Percentiles rank a stretch among this genome's conserved stretches.
Conservation (phyloP, 495 filamentous ascomycete genomes). For the Aspergillus egyptiacus region DNA sequence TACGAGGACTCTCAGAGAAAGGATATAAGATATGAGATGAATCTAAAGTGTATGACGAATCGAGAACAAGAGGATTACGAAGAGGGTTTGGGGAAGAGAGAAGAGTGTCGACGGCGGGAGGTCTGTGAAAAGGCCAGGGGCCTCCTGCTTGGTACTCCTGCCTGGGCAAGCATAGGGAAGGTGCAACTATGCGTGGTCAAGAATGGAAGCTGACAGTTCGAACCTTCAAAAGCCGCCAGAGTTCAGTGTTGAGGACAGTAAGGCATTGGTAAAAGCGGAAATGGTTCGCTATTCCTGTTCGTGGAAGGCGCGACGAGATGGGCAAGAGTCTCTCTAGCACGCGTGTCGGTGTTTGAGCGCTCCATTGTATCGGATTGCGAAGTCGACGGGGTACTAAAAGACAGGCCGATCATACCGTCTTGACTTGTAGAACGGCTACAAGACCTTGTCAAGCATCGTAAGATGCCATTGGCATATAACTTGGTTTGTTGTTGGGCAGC, state of each 20-base stretch:
- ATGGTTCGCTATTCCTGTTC: neutral
- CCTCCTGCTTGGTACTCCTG: too few species aligned
- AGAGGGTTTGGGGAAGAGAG: neutral
- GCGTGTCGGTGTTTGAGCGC: neutral
- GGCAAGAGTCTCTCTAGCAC: neutral
- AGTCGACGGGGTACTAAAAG: neutral
- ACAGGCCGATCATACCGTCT: neutral
- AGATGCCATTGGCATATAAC: neutral
- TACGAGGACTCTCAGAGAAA: constrained; percentile 18
- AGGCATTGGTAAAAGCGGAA: neutral
- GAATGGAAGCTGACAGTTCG: neutral
- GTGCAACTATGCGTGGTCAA: neutral
- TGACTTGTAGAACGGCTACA: too few species aligned
- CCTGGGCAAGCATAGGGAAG: neutral
- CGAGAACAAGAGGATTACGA: constrained; percentile 5
- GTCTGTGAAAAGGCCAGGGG: neutral
- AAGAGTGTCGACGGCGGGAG: neutral
- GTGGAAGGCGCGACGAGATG: neutral
- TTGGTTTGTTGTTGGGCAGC: neutral
- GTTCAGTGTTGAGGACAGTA: too few species aligned
- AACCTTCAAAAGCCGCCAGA: too few species aligned
- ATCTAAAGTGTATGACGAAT: constrained; percentile 4
- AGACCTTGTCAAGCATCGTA: too few species aligned
- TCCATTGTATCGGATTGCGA: too few species aligned
- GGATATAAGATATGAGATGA: constrained; percentile 21